Percentiles rank a stretch among this genome's conserved stretches.
Evolutionary conservation across 352 stramenopile species (phyloP).

Genomic region (Phytophthora sp.): DNA sequence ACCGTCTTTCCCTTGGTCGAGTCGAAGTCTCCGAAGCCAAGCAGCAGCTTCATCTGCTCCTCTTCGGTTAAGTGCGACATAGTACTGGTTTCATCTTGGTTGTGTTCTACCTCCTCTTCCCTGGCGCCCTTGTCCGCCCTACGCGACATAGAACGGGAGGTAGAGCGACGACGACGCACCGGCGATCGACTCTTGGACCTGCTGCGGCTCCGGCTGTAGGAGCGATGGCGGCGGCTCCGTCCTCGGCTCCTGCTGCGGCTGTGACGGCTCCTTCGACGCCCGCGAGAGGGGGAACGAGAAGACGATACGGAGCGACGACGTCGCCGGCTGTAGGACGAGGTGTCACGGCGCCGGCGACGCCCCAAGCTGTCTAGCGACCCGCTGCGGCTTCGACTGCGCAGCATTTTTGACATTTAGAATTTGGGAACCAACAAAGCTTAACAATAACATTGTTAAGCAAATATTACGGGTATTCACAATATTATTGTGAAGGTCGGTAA

Average conservation of each 20-base stretch:
- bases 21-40: conserved; percentile 78
- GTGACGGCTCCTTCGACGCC: conserved; percentile 33
- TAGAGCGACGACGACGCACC: conserved; percentile 14
- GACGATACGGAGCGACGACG: conserved; percentile 33
- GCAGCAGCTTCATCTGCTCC: conserved; percentile 49
- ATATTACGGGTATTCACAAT: too few relatives aligned
- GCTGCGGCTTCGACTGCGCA: conserved; percentile 43
- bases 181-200: conserved; percentile 25
- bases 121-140: neutral
- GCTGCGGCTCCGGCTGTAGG: conserved; percentile 37
- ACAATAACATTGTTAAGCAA: too few relatives aligned
- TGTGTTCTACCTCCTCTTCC: conserved; percentile 44
- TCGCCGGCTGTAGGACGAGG: conserved; percentile 30
- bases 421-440: too few relatives aligned
- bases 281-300: conserved; percentile 43
- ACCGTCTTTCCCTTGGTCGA: conserved; percentile 94
- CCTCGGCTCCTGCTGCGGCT: conserved; percentile 37
- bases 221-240: conserved; percentile 23
- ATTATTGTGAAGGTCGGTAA: too few relatives aligned
- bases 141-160: conserved; percentile 11
- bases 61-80: conserved; percentile 48
- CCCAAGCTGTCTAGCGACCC: conserved; percentile 73
- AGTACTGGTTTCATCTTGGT: conserved; percentile 49
- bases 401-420: too few relatives aligned
- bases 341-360: conserved; percentile 29